Conservation (phyloP, 768 basidiomycete genomes). For the Amanita thiersii region DNA sequence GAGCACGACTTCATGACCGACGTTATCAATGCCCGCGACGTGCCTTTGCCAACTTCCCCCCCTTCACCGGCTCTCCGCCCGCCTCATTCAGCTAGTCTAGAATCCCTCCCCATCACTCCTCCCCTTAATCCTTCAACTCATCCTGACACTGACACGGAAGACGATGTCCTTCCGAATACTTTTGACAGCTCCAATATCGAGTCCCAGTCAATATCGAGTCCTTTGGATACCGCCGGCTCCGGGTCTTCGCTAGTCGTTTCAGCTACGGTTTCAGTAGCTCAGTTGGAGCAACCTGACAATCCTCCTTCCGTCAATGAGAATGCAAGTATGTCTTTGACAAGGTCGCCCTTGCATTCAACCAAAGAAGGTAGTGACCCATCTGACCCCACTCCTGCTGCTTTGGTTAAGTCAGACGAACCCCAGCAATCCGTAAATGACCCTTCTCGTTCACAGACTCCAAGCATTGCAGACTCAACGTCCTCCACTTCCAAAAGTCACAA, state of each 20-base stretch:
- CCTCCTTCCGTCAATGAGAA: not conserved
- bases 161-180: too few species aligned
- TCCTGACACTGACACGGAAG: too few species aligned
- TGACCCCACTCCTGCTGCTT: not conserved
- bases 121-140: too few species aligned
- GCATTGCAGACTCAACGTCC: not conserved
- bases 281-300: not conserved
- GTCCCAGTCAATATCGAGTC: too few species aligned
- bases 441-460: conserved; percentile 10
- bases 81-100: too few species aligned
- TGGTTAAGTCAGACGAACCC: not conserved
- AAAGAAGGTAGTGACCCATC: not conserved
- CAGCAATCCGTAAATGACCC: conserved; percentile 9
- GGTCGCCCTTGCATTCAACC: conserved; percentile 7
- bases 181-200: too few species aligned
- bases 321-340: conserved; percentile 1
- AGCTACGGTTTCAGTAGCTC: too few species aligned
- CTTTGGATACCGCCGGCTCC: too few species aligned
- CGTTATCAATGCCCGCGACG: conserved; percentile 2
- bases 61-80: too few species aligned
- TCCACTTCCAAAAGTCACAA: conserved; percentile 25
- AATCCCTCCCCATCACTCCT: too few species aligned
- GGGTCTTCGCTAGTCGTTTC: too few species aligned
- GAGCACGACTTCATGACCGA: conserved; percentile 5
- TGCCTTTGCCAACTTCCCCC: conserved; percentile 8